Evolutionary conservation across 2,329 filamentous ascomycete genomes (phyloP), one percentile per base, ranked within the genome.

Genomic region (Pestalotiopsis fici): DNA sequence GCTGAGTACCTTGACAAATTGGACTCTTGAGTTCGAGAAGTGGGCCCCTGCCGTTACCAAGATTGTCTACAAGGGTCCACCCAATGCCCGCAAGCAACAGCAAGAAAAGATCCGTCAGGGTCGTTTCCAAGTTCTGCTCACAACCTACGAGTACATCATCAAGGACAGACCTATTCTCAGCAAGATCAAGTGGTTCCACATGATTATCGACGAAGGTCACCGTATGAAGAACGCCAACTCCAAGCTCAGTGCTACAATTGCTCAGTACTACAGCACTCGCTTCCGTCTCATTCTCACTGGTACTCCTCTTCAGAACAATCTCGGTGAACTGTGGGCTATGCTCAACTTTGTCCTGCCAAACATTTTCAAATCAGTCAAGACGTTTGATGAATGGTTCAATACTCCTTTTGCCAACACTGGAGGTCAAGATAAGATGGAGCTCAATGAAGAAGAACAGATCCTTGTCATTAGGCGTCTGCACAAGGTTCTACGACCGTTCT

Each of bases 301-400:
- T 86, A 99, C 96, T 4, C 96, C 96, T 4, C 85, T 99, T 35
- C 95, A 99, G 81, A 99, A 99, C 83, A 99, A 98, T 78, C 85
- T 99, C 54, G 90, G 94, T 3, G 96, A 99, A 78, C 83, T 99
- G 74, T 99, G 96, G 96, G 94, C 96, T 28, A 91, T 99, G 85
- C 92, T 99, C 76, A 99, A 99, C 83, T 99, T 99, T 79, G 96
- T 98, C 54, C 85, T 99, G 61, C 96, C 96, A 3, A 98, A 94
- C 74, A 99, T 99, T 72, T 99, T 99, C 90, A 99, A 99, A 80
- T 98, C 96, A 2, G 94, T 95, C 70, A 98, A 96, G 78, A 98
- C 95, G 2, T 99, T 99, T 77, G 96, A 99, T 79, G 96, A 99
- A 80, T 99, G 96, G 96, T 99, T 99, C 89, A 99, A 98, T 78